Percentiles rank a stretch among this genome's conserved stretches.
These are phyloP conservation scores for Backusella tarrabulga DNA, from an alignment of 192 early-diverging fungal species.

Conservation along the genomic window DNA sequence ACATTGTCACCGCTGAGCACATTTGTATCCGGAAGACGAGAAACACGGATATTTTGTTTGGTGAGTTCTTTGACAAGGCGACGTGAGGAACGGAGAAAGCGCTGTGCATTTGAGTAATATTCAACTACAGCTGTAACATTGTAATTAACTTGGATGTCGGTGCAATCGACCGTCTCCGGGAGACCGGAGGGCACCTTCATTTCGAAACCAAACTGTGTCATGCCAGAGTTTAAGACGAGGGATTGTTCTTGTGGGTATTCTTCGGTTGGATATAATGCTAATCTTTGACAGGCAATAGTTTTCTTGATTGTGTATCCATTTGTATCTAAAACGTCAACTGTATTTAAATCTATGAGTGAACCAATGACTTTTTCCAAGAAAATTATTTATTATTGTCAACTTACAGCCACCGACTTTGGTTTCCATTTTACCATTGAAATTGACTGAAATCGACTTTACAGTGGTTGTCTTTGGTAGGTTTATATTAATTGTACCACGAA, in stretches of 20 bases:
- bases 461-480: slow-evolving; percentile 6
- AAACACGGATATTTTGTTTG: neutral
- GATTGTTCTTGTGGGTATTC: neutral
- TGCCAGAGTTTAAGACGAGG: neutral
- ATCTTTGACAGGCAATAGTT: neutral
- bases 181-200: slow-evolving; percentile 8
- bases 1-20: neutral
- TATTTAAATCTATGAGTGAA: neutral
- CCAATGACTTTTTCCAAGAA: neutral
- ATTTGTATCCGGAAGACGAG: neutral
- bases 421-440: slow-evolving; percentile 4
- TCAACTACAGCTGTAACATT: neutral
- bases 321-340: neutral
- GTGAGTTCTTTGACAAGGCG: neutral
- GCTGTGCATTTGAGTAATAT: neutral
- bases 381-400: neutral
- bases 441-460: neutral
- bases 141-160: slow-evolving; percentile 2
- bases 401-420: neutral
- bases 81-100: neutral
- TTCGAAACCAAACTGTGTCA: slow-evolving; percentile 4
- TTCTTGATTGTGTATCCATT: neutral
- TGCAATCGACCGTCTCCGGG: neutral
- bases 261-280: neutral
- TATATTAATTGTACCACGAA: slow-evolving; percentile 3